Percentiles rank a stretch among this genome's conserved stretches.
phyloP scores from a whole-genome alignment of 106 monocot genomes.

The Dendrobium nobile region DNA sequence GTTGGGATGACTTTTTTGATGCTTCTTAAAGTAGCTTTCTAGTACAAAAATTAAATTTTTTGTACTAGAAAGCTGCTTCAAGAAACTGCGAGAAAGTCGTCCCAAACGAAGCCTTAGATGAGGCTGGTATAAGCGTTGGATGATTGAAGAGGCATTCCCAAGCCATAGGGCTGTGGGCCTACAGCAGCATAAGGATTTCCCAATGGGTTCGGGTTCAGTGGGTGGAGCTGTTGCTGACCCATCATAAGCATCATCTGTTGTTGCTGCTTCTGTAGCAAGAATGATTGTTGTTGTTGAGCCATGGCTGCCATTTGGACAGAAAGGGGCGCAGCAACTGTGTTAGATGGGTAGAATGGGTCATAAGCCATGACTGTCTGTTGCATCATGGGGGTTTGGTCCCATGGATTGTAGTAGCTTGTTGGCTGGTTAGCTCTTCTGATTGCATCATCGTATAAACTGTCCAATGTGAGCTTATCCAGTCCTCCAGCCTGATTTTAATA shows the following conservation, averaged over 20 bases:
- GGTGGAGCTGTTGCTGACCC: constrained; percentile 29
- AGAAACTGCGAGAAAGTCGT: no score
- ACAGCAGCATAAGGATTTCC: constrained; percentile 47
- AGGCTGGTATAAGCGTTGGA: constrained; percentile 45
- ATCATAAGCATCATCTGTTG: constrained; percentile 83
- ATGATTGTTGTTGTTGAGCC: constrained; percentile 61
- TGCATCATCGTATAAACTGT: constrained; percentile 88
- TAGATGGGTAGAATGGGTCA: constrained; percentile 75
- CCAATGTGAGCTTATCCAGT: constrained; percentile 69
- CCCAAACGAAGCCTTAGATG: constrained; percentile 4
- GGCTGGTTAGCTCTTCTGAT: constrained; percentile 49
- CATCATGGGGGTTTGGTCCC: constrained; percentile 38
- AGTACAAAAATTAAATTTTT: no score
- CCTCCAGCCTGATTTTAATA: constrained; percentile 56
- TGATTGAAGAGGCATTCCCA: constrained; percentile 40
- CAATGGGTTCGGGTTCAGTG: constrained; percentile 46
- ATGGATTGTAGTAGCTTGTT: constrained; percentile 67
- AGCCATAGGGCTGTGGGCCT: constrained; percentile 33
- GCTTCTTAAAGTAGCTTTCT: no score
- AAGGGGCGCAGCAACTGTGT: constrained; percentile 36
- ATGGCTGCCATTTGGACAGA: constrained; percentile 75
- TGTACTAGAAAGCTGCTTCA: no score
- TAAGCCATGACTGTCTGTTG: constrained; percentile 10
- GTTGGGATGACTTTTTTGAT: no score
- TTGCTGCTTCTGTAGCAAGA: constrained; percentile 68